Percentiles rank a stretch among this genome's conserved stretches.
Conservation (phyloP, 495 filamentous ascomycete species). For the Poronia punctata region DNA sequence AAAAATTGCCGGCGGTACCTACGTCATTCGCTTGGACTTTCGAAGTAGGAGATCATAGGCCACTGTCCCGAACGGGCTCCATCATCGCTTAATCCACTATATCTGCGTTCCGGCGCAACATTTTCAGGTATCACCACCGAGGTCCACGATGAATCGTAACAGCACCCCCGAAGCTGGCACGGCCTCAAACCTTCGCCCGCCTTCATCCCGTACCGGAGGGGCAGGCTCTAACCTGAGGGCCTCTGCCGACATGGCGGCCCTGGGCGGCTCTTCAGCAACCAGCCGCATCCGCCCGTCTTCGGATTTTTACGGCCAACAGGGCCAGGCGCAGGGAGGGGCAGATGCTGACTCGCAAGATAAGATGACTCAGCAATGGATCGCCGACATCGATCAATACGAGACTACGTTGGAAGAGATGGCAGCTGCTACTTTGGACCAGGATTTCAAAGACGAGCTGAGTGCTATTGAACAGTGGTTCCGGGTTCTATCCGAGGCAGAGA, state of each 20-base stretch:
- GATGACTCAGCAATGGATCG: conserved; percentile 95
- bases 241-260: conserved; percentile 92
- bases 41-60: no score
- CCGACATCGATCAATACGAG: conserved; percentile 97
- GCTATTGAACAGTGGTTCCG: conserved; percentile 99
- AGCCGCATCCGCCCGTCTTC: conserved; percentile 89
- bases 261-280: conserved; percentile 65
- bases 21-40: no score
- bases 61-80: no score
- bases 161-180: conserved; percentile 86
- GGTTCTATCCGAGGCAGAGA: conserved; percentile 91
- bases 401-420: conserved; percentile 98
- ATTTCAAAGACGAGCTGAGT: conserved; percentile 98
- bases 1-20: no score
- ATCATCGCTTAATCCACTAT: no score
- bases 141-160: conserved; percentile 75
- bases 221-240: conserved; percentile 83
- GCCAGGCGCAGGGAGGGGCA: conserved; percentile 49
- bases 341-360: conserved; percentile 77
- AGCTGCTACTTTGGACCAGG: conserved; percentile 92
- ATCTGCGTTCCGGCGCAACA: no score
- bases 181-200: conserved; percentile 83
- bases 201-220: conserved; percentile 70
- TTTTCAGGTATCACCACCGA: conserved; percentile 2
- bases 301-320: conserved; percentile 81